A percentile compares a stretch with the other conserved stretches of the same genome.
Conservation (phyloP, 169 alveolate species). For the Plasmodium inui region DNA sequence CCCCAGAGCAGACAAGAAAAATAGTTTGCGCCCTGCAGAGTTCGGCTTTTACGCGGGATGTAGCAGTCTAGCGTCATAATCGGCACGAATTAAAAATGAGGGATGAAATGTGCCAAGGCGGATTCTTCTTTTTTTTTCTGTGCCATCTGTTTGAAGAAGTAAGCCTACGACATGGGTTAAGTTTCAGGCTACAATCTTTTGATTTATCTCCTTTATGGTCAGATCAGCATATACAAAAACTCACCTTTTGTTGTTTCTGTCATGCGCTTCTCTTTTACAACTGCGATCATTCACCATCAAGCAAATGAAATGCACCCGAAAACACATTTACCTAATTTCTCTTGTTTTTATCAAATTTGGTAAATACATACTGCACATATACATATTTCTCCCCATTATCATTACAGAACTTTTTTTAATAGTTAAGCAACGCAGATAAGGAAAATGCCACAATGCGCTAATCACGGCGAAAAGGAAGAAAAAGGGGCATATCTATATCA, state of each 20-base stretch:
- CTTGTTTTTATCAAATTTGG: neutral
- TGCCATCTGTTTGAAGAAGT: neutral
- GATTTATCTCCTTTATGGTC: neutral
- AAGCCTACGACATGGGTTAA: neutral
- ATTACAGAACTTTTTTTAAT: neutral
- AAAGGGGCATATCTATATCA: neutral
- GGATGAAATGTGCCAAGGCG: neutral
- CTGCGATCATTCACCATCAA: neutral
- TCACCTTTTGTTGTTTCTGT: neutral
- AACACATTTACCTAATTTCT: neutral
- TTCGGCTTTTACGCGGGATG: neutral
- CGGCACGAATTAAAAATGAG: neutral
- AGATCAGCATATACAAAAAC: neutral
- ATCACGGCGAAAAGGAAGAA: neutral
- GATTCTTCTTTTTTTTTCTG: neutral
- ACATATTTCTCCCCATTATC: neutral
- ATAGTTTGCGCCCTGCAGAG: neutral
- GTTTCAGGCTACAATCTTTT: neutral
- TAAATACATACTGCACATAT: neutral
- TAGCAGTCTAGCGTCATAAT: neutral
- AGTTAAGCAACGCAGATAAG: neutral
- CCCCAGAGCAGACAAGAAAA: neutral
- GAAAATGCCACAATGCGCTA: neutral
- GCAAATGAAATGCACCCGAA: neutral
- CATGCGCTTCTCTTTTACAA: neutral